These are phyloP conservation scores for Suhomyces atakaporum DNA, from an alignment of 1,139 yeast genomes.

Conservation along the genomic window DNA sequence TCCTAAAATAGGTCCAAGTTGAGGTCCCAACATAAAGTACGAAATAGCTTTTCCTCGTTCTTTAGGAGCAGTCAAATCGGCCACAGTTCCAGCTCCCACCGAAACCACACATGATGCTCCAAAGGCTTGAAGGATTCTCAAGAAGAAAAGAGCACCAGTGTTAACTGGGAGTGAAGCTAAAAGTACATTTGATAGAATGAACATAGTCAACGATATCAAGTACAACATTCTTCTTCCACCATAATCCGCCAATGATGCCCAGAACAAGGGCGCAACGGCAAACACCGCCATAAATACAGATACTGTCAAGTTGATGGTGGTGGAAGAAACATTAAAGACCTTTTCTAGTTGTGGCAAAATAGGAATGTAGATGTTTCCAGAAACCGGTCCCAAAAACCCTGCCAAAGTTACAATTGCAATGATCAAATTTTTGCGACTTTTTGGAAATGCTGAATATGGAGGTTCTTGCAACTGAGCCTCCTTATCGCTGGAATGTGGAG, in stretches of 20 bases:
- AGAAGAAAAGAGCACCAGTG: conserved; percentile 43
- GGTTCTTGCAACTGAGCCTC: not conserved
- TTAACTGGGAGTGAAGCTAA: conserved; percentile 51
- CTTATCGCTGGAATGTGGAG: not conserved
- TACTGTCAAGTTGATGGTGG: conserved; percentile 58
- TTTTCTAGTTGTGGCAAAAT: conserved; percentile 49
- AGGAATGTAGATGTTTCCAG: conserved; percentile 63
- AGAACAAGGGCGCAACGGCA: conserved; percentile 54
- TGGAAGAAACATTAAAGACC: conserved; percentile 43
- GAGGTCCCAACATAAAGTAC: conserved; percentile 61
- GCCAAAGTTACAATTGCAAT: conserved; percentile 43
- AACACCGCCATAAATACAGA: conserved; percentile 60
- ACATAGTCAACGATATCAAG: conserved; percentile 44
- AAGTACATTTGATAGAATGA: conserved; percentile 48
- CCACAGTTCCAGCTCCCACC: conserved; percentile 58
- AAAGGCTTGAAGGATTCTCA: conserved; percentile 54
- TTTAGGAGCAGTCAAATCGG: conserved; percentile 51
- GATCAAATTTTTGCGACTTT: conserved; percentile 25
- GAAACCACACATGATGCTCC: conserved; percentile 58
- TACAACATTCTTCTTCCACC: conserved; percentile 59
- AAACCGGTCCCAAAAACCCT: conserved; percentile 60
- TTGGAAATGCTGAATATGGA: conserved; percentile 16
- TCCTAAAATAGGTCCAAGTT: conserved; percentile 58
- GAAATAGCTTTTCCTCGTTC: conserved; percentile 53
- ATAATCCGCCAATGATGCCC: conserved; percentile 60